Conservation (phyloP, 2,329 filamentous ascomycete species). For the Tolypocladium album region DNA sequence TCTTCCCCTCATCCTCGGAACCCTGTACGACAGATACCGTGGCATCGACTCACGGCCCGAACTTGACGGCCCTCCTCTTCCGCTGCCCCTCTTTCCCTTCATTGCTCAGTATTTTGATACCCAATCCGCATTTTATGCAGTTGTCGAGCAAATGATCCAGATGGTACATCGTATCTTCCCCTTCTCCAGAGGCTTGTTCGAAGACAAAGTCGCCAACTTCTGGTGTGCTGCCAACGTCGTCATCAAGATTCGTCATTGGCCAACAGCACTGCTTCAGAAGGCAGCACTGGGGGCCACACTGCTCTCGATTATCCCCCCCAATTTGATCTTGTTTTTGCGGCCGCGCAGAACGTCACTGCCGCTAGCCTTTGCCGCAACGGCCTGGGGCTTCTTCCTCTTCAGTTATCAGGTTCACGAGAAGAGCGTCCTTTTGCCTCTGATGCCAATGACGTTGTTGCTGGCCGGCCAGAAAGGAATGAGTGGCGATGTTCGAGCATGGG, state of each 20-base stretch:
- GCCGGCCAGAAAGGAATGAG: conserved; percentile 68
- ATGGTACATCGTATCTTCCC: conserved; percentile 89
- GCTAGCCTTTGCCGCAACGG: conserved; percentile 68
- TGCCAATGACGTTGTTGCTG: conserved; percentile 86
- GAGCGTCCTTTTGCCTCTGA: conserved; percentile 80
- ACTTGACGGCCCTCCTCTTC: conserved; percentile 45
- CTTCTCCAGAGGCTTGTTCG: conserved; percentile 89
- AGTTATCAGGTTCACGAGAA: conserved; percentile 99
- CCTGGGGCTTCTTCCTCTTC: conserved; percentile 97
- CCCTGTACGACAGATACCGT: conserved; percentile 55
- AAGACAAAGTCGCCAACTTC: conserved; percentile 97
- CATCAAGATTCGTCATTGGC: conserved; percentile 73
- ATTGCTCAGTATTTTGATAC: conserved; percentile 50
- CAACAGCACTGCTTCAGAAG: conserved; percentile 60
- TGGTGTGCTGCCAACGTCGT: conserved; percentile 91
- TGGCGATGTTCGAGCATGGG: conserved; percentile 72
- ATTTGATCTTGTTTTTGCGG: conserved; percentile 65
- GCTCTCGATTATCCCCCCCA: conserved; percentile 66
- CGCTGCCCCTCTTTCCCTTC: conserved; percentile 51
- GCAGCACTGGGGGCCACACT: conserved; percentile 67
- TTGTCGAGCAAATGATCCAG: conserved; percentile 70
- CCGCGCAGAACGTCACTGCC: conserved; percentile 71
- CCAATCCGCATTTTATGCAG: conserved; percentile 60
- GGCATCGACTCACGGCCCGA: conserved; percentile 48
- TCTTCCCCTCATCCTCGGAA: conserved; percentile 62